Evolutionary conservation across 139 green algal species (phyloP).

Genomic region (Dunaliella sp.): DNA sequence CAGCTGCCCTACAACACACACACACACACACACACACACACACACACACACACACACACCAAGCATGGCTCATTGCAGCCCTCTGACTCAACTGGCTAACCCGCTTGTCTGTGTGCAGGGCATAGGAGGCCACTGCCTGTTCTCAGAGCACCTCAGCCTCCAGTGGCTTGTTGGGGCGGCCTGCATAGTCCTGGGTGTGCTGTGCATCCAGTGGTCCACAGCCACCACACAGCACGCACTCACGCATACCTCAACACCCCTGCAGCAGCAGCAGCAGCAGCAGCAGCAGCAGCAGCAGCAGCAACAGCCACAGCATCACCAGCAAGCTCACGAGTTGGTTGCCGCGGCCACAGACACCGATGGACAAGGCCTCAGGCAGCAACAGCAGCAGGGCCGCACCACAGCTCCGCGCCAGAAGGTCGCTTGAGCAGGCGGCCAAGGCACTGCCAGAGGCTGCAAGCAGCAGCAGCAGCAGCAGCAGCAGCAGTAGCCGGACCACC

Average conservation of each 20-base stretch:
- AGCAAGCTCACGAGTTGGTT: too few relatives aligned
- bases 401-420: too few relatives aligned
- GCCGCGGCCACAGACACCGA: too few relatives aligned
- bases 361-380: neutral
- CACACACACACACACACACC: too few relatives aligned
- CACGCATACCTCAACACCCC: neutral
- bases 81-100: too few relatives aligned
- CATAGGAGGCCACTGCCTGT: neutral
- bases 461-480: too few relatives aligned
- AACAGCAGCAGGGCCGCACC: too few relatives aligned
- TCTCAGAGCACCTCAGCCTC: neutral
- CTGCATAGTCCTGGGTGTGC: neutral
- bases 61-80: too few relatives aligned
- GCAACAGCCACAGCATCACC: neutral
- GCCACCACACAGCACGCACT: neutral
- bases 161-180: neutral
- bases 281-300: neutral
- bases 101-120: too few relatives aligned
- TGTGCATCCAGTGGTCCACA: neutral
- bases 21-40: neutral
- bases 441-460: too few relatives aligned
- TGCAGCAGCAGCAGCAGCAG: neutral
- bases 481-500: too few relatives aligned
- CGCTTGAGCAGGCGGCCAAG: too few relatives aligned
- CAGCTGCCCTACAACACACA: neutral